Base-by-base conservation (phyloP, 225 moss, liverwort and hornwort species). In the Climacium dendroides region DNA sequence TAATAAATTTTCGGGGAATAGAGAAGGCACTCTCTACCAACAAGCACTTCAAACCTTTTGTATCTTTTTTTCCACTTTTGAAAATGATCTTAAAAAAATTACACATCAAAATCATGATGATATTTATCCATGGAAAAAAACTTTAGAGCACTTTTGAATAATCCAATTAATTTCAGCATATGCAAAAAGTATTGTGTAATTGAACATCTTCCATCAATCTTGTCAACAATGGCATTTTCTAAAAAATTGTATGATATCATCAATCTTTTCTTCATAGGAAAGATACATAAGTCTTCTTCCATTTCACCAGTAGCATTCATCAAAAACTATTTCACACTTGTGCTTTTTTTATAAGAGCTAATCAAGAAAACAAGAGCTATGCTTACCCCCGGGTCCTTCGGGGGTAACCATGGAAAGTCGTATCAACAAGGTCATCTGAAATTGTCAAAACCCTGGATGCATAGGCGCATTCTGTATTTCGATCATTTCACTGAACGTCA, bases 121-220 rank as follows among this genome's bases (percentile, higher is more conserved):
- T 20, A n/a, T 11, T 2, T 6, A n/a, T 0, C 10, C 1, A 19
- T n/a, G 6, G 6, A 2, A 1, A 13, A 23, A 67, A 12, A 37
- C 11, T 37, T 1, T 16, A 0, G 9, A 28, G 3, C 10, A 71
- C 43, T 10, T 43, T 6, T 28, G 45, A 71, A 0, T 28, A 71
- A 16, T 71, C 16, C 5, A 8, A 69, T 59, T 11, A 25, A 59
- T 69, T 28, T 6, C 2, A 43, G 0, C 5, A 43, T 26, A 15
- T 26, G 0, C 10, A 28, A 10, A 29, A 28, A 28, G 3, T 17
- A 17, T 10, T 2, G 29, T 6, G 5, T 4, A 26, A 41, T 11
- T 2, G 5, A 37, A 37, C 19, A 19, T 65, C 35, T 65, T 5
- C 7, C n/a, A 67, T 11, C 67, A n/a, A 67, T 37, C 37, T 11